Base-by-base conservation (phyloP, 2,329 filamentous ascomycete species). In the Akanthomyces uredinophilus region DNA sequence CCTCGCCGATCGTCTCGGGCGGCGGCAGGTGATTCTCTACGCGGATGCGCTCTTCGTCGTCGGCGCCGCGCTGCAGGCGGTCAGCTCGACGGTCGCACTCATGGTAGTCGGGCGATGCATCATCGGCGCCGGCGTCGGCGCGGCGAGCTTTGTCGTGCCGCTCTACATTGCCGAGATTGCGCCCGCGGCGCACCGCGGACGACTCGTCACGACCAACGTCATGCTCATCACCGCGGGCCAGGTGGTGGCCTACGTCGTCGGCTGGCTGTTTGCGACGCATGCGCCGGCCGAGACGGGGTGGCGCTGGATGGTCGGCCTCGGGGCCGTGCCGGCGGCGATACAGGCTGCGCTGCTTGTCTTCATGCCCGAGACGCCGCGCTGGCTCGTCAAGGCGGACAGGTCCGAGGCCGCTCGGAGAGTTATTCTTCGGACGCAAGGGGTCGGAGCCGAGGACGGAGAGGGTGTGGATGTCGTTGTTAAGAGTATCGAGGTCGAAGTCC, bases 301-400 rank as follows among this genome's bases (percentile, higher is more conserved):
- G 93, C 81, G 92, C 55, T 96, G 90, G 87, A 93, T 96, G 84
- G 92, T 97, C 0, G 93, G 93, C 0, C 75, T 97, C 0, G 94
- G 93, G 0, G 90, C 90, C 10, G 65, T 89, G 29, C 94, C 94
- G 0, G 93, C 92, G 0, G 73, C 84, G 0, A 61, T 92, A 4
- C 94, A 97, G 72, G 83, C 85, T 5, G 71, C 80, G 0, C 77
- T 96, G 60, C 77, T 97, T 63, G 68, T 86, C 2, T 79, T 86
- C 57, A 88, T 96, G 83, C 92, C 92, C 0, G 94, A 98, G 75
- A 96, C 91, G 14, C 94, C 94, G 39, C 82, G 94, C 27, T 97
- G 91, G 89, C 81, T 97, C 24, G 87, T 96, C 22, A 88, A 87
- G 71, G 85, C 82, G 3, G 88, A 87, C 1, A 79, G 81, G 53